Evolutionary conservation across 2,329 filamentous ascomycete species (phyloP).

Genomic region (Dactylella cylindrospora): DNA sequence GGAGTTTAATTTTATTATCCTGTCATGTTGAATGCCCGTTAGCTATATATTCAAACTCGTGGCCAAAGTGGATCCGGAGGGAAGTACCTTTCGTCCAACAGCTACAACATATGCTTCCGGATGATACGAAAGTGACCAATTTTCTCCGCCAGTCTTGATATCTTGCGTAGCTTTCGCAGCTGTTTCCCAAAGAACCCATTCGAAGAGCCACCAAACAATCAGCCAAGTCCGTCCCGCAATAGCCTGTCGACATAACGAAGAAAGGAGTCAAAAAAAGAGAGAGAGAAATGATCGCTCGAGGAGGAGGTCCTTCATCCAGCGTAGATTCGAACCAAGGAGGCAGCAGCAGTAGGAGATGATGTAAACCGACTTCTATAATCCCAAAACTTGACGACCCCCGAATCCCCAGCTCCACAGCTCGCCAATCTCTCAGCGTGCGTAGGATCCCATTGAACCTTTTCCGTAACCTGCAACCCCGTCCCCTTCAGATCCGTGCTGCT

Average conservation of each 20-base stretch:
- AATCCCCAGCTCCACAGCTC: constrained; percentile 51
- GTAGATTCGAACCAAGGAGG: too few species aligned
- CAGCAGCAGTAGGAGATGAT: constrained; percentile 5
- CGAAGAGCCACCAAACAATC: constrained; percentile 30
- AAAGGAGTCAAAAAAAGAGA: constrained; percentile 5
- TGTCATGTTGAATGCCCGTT: constrained; percentile 50
- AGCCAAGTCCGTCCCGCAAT: constrained; percentile 28
- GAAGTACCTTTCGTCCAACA: constrained; percentile 56
- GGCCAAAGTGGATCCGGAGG: neutral
- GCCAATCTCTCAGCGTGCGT: constrained; percentile 57
- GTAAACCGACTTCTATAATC: constrained; percentile 56
- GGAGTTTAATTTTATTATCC: constrained; percentile 49
- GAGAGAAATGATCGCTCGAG: too few species aligned
- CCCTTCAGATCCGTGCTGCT: constrained; percentile 57
- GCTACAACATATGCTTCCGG: constrained; percentile 57
- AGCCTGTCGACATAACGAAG: constrained; percentile 8
- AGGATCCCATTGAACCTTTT: constrained; percentile 59
- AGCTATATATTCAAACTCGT: constrained; percentile 45
- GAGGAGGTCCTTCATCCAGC: too few species aligned
- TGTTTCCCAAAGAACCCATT: constrained; percentile 14
- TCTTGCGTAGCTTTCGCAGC: constrained; percentile 44
- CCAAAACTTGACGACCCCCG: constrained; percentile 58
- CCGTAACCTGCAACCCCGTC: constrained; percentile 53
- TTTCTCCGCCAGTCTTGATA: constrained; percentile 53
- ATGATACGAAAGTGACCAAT: constrained; percentile 58